Percentiles rank a stretch among this genome's conserved stretches.
These are phyloP conservation scores for Acacia confusa DNA, from an alignment of 306 rosid genomes.

Conservation along the genomic window DNA sequence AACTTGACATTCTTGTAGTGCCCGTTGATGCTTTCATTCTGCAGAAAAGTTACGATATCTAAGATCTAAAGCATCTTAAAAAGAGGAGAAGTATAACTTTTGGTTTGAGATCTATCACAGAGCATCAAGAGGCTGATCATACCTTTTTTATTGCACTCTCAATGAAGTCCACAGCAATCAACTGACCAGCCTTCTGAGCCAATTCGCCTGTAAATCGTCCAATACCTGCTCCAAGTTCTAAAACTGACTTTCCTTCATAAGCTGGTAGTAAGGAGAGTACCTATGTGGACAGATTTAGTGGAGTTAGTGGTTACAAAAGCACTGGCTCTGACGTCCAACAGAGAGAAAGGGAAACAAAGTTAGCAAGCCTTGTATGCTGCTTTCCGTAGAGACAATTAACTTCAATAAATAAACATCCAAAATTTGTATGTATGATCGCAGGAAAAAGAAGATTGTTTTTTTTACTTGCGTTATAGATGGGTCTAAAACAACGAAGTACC, in stretches of 20 bases:
- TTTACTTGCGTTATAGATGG: not conserved
- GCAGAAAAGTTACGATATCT: slow-evolving; percentile 23
- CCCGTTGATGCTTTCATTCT: slow-evolving; percentile 83
- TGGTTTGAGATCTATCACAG: slow-evolving; percentile 10
- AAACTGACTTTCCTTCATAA: slow-evolving; percentile 76
- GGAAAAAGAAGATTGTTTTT: not conserved
- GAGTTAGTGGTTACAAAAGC: slow-evolving; percentile 29
- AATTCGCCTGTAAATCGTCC: slow-evolving; percentile 92
- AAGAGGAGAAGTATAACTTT: not conserved
- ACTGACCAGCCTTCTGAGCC: slow-evolving; percentile 79
- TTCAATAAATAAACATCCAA: not conserved
- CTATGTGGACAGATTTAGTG: slow-evolving; percentile 38
- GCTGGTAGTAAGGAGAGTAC: slow-evolving; percentile 75
- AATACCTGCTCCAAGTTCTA: slow-evolving; percentile 97
- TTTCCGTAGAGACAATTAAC: not conserved
- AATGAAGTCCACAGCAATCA: slow-evolving; percentile 88
- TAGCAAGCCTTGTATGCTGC: not conserved
- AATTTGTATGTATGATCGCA: not conserved
- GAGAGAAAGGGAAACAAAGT: not conserved
- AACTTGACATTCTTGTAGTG: slow-evolving; percentile 82
- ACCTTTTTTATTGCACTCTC: slow-evolving; percentile 90
- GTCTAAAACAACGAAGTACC: not conserved
- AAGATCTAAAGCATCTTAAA: slow-evolving; percentile 7
- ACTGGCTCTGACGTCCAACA: slow-evolving; percentile 10
- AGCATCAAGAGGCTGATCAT: not conserved